A percentile compares a stretch with the other conserved stretches of the same genome.
Evolutionary conservation across 208 protist genomes (phyloP).

Genomic region (Wallacemonas sp.): DNA sequence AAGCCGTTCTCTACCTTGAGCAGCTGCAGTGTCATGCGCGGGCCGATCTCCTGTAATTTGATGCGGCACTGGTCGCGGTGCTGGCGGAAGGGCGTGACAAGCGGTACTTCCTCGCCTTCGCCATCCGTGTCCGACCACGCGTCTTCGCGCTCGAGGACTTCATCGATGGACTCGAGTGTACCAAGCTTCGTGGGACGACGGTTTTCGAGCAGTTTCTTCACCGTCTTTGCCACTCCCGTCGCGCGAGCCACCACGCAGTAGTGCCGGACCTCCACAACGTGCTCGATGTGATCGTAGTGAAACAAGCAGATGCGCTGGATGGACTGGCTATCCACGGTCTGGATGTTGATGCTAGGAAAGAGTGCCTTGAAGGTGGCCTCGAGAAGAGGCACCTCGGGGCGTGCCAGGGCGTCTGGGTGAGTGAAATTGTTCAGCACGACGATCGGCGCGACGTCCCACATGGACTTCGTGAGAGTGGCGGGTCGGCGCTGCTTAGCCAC

Average conservation of each 20-base stretch:
- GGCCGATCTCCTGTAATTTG: slow-evolving; percentile 91
- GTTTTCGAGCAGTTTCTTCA: slow-evolving; percentile 88
- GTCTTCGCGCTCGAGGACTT: slow-evolving; percentile 81
- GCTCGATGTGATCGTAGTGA: slow-evolving; percentile 86
- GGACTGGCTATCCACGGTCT: slow-evolving; percentile 72
- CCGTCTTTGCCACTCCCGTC: slow-evolving; percentile 72
- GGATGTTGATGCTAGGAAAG: slow-evolving; percentile 82
- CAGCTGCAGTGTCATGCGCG: slow-evolving; percentile 88
- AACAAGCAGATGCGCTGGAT: slow-evolving; percentile 87
- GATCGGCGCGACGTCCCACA: slow-evolving; percentile 86
- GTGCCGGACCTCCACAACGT: slow-evolving; percentile 88
- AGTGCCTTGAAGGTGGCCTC: slow-evolving; percentile 85
- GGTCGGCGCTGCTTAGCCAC: slow-evolving; percentile 70
- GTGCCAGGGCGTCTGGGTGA: slow-evolving; percentile 52
- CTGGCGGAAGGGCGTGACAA: slow-evolving; percentile 83
- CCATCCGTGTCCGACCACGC: slow-evolving; percentile 90
- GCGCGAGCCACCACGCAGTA: slow-evolving; percentile 85
- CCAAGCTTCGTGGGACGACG: slow-evolving; percentile 81
- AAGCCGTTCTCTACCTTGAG: slow-evolving; percentile 91
- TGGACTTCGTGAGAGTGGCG: slow-evolving; percentile 40
- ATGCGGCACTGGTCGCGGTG: slow-evolving; percentile 88
- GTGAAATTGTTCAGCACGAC: slow-evolving; percentile 93
- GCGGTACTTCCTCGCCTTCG: slow-evolving; percentile 88
- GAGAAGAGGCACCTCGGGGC: slow-evolving; percentile 76
- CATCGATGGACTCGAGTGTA: slow-evolving; percentile 71